These are phyloP conservation scores for Chlorella variabilis DNA, from an alignment of 163 green algal species.

Conservation along the genomic window DNA sequence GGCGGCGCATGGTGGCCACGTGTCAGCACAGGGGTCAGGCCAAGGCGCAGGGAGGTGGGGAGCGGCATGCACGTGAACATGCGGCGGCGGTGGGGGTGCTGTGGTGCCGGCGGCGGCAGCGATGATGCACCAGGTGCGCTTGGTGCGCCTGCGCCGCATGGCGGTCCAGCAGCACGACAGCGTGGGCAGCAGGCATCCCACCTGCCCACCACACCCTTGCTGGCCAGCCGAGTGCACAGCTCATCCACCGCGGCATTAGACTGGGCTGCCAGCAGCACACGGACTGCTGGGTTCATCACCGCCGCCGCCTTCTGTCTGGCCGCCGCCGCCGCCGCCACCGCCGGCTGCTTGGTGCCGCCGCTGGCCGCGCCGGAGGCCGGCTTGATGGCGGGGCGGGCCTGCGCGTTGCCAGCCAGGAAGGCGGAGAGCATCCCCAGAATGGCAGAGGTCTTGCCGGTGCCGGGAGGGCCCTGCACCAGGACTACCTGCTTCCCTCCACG, in stretches of 20 bases:
- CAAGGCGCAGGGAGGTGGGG: too few relatives aligned
- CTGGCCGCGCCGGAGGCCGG: too few relatives aligned
- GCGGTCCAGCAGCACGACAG: too few relatives aligned
- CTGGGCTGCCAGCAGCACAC: constrained; percentile 87
- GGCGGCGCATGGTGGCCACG: too few relatives aligned
- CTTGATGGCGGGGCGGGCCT: background rate
- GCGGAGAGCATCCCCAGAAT: constrained; percentile 78
- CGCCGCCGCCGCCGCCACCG: too few relatives aligned
- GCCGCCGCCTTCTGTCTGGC: too few relatives aligned
- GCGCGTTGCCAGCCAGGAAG: constrained; percentile 53
- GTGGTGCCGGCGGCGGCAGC: too few relatives aligned
- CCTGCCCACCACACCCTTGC: constrained; percentile 53
- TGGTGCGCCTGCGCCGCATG: background rate
- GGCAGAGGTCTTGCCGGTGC: constrained; percentile 80
- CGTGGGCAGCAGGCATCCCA: too few relatives aligned
- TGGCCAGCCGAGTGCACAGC: constrained; percentile 71
- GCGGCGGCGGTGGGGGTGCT: too few relatives aligned
- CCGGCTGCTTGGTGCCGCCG: background rate
- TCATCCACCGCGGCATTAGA: constrained; percentile 92
- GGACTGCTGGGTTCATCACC: constrained; percentile 16
- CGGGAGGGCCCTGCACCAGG: constrained; percentile 75
- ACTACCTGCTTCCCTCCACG: background rate
- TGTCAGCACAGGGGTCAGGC: background rate
- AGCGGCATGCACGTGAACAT: too few relatives aligned
- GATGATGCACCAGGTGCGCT: too few relatives aligned